Evolutionary conservation across 257 asterid genomes (phyloP).

Genomic region (Phtheirospermum japonicum): DNA sequence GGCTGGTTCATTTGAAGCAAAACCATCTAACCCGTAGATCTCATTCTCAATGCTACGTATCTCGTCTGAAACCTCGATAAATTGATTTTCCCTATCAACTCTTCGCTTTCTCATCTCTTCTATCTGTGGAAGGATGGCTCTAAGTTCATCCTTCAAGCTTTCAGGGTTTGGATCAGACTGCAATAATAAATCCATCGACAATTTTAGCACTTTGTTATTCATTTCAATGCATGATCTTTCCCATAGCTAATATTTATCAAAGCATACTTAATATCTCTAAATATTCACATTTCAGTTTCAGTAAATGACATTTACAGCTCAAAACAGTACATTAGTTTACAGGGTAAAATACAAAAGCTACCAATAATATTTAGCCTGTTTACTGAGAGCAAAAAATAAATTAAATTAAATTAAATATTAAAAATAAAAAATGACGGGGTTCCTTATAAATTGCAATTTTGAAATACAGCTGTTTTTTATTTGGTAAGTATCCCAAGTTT

Average conservation of each 20-base stretch:
- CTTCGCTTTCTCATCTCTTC: constrained; percentile 89
- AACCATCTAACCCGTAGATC: constrained; percentile 40
- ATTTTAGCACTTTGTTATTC: not conserved
- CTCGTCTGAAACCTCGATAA: constrained; percentile 56
- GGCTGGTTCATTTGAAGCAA: constrained; percentile 28
- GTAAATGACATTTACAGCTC: not conserved
- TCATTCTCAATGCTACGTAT: constrained; percentile 58
- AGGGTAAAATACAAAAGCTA: not conserved
- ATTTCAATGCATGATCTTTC: not conserved
- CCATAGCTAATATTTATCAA: not conserved
- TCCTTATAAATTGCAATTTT: no score
- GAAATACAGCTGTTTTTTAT: no score
- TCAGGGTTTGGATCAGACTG: constrained; percentile 65
- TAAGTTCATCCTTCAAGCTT: constrained; percentile 74
- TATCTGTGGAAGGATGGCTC: constrained; percentile 66
- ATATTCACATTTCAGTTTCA: not conserved
- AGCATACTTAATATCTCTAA: not conserved
- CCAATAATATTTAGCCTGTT: not conserved
- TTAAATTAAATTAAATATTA: no score
- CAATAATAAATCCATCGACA: constrained; percentile 19
- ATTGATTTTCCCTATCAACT: constrained; percentile 67
- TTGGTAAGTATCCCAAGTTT: no score
- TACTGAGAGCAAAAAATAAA: not conserved
- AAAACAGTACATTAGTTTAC: not conserved
- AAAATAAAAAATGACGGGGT: no score